These are phyloP conservation scores for Xerocomellus chrysenteron DNA, from an alignment of 768 basidiomycete genomes.

Conservation along the genomic window DNA sequence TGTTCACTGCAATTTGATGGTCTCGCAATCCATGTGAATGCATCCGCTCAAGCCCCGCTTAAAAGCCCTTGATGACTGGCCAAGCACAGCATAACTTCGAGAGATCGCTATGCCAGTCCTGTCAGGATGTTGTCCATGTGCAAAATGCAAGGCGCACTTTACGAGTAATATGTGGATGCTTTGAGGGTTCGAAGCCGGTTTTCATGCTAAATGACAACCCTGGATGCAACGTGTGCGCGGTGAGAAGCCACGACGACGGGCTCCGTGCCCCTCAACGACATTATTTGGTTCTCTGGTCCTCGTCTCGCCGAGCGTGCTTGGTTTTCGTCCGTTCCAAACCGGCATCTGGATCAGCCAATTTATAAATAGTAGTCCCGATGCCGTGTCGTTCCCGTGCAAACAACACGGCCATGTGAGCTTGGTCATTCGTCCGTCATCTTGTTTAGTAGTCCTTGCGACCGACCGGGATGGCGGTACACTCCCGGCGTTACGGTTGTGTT, in stretches of 20 bases:
- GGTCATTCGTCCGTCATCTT: conserved; percentile 5
- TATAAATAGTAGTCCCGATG: conserved; percentile 10
- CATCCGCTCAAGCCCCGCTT: conserved; percentile 28
- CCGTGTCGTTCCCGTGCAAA: background rate
- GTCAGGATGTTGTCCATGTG: background rate
- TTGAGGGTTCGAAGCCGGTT: background rate
- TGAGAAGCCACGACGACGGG: background rate
- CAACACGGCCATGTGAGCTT: background rate
- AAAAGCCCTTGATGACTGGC: background rate
- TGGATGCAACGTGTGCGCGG: conserved; percentile 9
- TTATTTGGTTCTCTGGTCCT: background rate
- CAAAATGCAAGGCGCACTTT: conserved; percentile 10
- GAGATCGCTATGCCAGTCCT: background rate
- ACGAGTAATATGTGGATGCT: background rate
- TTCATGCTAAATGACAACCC: conserved; percentile 3
- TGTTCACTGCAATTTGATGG: conserved; percentile 22
- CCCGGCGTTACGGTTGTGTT: background rate
- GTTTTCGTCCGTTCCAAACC: background rate
- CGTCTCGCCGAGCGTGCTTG: background rate
- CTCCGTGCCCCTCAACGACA: no score
- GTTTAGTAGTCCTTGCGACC: conserved; percentile 19
- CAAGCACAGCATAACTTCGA: background rate
- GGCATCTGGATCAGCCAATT: conserved; percentile 8
- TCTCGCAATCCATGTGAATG: conserved; percentile 26
- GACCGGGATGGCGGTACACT: background rate